Percentiles rank a stretch among this genome's conserved stretches.
These are phyloP conservation scores for Coemansia sp. DNA, from an alignment of 192 early-diverging fungal genomes.

Conservation along the genomic window DNA sequence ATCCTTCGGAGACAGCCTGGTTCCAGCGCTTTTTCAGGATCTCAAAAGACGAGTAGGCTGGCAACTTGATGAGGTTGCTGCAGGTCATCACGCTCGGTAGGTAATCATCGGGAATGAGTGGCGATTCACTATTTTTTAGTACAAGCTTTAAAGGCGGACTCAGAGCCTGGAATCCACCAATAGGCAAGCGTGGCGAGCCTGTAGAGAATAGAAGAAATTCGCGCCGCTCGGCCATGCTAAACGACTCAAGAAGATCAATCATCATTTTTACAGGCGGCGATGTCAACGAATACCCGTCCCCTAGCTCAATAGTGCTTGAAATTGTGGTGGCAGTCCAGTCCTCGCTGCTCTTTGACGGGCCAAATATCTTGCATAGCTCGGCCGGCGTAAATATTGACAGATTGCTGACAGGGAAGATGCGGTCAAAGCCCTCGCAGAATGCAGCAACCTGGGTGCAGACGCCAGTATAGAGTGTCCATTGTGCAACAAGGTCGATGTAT, in stretches of 20 bases:
- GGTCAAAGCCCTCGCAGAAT: conserved; percentile 80
- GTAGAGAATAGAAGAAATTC: conserved; percentile 86
- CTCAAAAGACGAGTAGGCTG: conserved; percentile 70
- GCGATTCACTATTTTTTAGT: conserved; percentile 69
- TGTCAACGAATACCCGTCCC: conserved; percentile 79
- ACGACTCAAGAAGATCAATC: conserved; percentile 66
- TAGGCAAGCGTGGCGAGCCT: conserved; percentile 83
- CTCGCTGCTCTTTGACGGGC: conserved; percentile 61
- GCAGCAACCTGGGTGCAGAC: conserved; percentile 70
- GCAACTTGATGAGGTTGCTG: conserved; percentile 92
- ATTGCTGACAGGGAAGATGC: conserved; percentile 71
- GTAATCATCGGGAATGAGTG: conserved; percentile 70
- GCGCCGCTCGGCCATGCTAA: conserved; percentile 64
- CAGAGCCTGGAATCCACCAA: conserved; percentile 85
- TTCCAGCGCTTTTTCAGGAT: conserved; percentile 66
- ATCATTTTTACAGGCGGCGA: conserved; percentile 69
- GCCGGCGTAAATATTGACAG: conserved; percentile 68
- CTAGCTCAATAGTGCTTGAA: conserved; percentile 69
- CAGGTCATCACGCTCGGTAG: conserved; percentile 97
- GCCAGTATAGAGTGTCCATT: conserved; percentile 65
- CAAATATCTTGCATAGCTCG: conserved; percentile 74
- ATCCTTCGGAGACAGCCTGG: conserved; percentile 81
- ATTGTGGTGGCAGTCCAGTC: conserved; percentile 78
- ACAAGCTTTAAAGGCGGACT: conserved; percentile 86
- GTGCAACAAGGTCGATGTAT: conserved; percentile 70